Evolutionary conservation across 2,329 filamentous ascomycete genomes (phyloP), one percentile per base, ranked within the genome.

Genomic region (Hypoxylon sp.): DNA sequence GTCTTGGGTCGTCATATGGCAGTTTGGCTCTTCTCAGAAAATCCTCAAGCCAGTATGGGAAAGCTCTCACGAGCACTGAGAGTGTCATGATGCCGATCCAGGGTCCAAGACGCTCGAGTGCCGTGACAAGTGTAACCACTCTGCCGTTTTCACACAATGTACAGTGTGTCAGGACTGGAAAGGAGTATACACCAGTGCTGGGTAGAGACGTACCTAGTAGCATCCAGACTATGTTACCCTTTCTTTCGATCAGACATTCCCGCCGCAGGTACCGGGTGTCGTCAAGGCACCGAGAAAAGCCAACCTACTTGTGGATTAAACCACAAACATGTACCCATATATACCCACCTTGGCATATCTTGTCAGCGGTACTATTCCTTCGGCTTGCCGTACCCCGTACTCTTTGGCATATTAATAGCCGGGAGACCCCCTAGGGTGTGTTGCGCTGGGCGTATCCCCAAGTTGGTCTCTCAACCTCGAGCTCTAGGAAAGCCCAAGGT

Each of bases 271-370:
- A 60, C 55, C 48, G 41, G 51, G 37, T 46, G 29, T 55, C 46
- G 33, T 42, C n/a, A 21, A 48, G 55, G 33, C 11, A 54, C 45
- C 40, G 45, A 47, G 35, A 37, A 54, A 43, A 29, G 51, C 48
- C 61, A 51, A 64, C 31, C 50, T 54, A 41, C 41, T 41, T 43
- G 27, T 48, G 27, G 35, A 48, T 54, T 58, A 56, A 41, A 48
- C 52, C 46, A 58, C 61, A 55, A 58, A 58, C 61, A 60, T 48
- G 47, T 48, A 41, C 46, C 48, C 48, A 46, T 53, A 50, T 55
- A 63, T 58, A 58, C 45, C 61, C 55, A 58, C 58, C 61, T 62
- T 54, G 55, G 51, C 58, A 51, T 43, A 51, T 55, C 27, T 47
- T 55, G 47, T 56, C 46, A 62, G 52, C 55, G 45, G 40, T n/a